Evolutionary conservation across 805 yeast species (phyloP).

Genomic region (Lachancea sp.): DNA sequence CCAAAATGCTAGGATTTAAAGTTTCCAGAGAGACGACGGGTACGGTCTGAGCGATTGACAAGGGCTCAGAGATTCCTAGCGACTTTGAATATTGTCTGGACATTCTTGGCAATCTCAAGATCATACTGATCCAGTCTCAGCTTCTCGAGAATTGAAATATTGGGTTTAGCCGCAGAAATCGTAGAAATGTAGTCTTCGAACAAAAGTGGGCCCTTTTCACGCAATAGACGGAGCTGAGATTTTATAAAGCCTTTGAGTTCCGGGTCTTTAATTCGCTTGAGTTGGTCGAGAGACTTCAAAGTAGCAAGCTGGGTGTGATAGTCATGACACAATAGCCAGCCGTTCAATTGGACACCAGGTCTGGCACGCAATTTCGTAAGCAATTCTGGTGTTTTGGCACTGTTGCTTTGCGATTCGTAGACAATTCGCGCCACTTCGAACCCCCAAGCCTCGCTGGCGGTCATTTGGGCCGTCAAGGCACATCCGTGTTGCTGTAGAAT

Average conservation of each 20-base stretch:
- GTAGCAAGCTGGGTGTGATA: slow-evolving; percentile 22
- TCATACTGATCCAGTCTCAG: neutral
- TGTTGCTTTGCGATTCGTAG: slow-evolving; percentile 9
- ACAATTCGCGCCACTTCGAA: slow-evolving; percentile 17
- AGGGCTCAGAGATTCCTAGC: slow-evolving; percentile 1
- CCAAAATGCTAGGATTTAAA: too few species aligned
- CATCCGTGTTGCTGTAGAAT: slow-evolving; percentile 4
- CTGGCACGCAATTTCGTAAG: neutral
- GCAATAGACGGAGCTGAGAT: slow-evolving; percentile 12
- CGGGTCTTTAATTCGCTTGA: slow-evolving; percentile 23
- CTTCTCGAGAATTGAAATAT: neutral
- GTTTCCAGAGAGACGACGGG: too few species aligned
- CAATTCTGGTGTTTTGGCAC: neutral
- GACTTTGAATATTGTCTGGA: neutral
- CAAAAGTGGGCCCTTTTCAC: slow-evolving; percentile 20
- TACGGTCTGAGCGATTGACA: too few species aligned
- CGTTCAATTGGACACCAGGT: slow-evolving; percentile 2
- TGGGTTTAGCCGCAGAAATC: neutral
- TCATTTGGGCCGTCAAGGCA: neutral
- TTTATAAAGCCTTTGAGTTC: slow-evolving; percentile 16
- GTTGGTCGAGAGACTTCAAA: slow-evolving; percentile 25
- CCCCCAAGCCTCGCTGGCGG: slow-evolving; percentile 18
- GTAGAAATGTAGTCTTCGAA: neutral
- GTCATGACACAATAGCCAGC: slow-evolving; percentile 23
- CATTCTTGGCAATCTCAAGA: neutral